These are phyloP conservation scores for Selaginella tamariscina DNA, from an alignment of 75 land plant genomes.

Conservation along the genomic window DNA sequence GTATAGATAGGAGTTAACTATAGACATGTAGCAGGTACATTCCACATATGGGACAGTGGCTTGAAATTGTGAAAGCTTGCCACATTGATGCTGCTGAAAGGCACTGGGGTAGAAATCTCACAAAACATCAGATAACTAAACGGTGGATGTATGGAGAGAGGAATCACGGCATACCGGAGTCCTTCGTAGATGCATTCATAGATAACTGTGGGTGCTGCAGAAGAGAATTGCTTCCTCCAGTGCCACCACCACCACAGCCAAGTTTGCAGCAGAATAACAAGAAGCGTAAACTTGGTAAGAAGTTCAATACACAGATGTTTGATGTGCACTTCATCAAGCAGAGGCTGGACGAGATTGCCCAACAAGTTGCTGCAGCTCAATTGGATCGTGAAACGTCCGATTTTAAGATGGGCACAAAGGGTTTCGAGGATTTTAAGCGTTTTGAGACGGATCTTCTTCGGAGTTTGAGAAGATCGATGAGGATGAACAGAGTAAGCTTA, in stretches of 20 bases:
- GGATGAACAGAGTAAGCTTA: not conserved
- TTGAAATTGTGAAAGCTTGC: not conserved
- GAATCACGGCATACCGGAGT: not conserved
- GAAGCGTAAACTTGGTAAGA: not conserved
- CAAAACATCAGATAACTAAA: not conserved
- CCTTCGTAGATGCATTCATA: not conserved
- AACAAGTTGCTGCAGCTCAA: not conserved
- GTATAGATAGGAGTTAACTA: too few relatives aligned
- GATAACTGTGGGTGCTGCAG: not conserved
- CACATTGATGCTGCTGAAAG: not conserved
- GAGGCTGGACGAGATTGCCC: not conserved
- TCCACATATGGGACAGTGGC: not conserved
- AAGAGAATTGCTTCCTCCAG: not conserved
- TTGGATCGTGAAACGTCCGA: not conserved
- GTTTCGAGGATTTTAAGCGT: not conserved
- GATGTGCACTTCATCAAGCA: not conserved
- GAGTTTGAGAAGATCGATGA: constrained; percentile 1
- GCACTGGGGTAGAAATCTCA: not conserved
- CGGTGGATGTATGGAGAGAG: not conserved
- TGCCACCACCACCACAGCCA: not conserved
- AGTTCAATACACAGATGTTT: not conserved
- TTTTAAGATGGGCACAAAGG: not conserved
- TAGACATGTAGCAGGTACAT: not conserved
- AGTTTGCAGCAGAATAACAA: too few relatives aligned
- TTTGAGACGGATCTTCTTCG: not conserved